phyloP scores from a whole-genome alignment of 768 basidiomycete genomes.

The Leccinum rimulosum region DNA sequence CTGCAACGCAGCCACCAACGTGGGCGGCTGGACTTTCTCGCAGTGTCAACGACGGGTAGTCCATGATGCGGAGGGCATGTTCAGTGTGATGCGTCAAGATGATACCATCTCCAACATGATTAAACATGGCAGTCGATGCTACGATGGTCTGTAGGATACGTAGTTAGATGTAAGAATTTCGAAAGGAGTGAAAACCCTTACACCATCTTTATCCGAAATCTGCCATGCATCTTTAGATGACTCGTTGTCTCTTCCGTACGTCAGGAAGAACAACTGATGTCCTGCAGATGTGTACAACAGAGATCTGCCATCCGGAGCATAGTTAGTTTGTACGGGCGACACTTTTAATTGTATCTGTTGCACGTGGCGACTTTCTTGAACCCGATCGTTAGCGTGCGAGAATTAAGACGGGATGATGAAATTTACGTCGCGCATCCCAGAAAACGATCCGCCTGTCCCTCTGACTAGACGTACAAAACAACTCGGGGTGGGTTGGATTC shows the following conservation, averaged over 20 bases:
- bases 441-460: conserved; percentile 74
- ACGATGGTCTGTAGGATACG: conserved; percentile 39
- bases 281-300: conserved; percentile 61
- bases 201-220: conserved; percentile 32
- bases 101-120: conserved; percentile 70
- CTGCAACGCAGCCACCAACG: conserved; percentile 74
- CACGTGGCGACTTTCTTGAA: conserved; percentile 63
- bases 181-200: not conserved
- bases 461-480: conserved; percentile 78
- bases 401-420: not conserved
- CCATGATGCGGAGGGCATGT: conserved; percentile 63
- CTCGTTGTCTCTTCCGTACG: conserved; percentile 50
- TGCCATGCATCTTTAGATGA: conserved; percentile 53
- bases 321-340: conserved; percentile 63
- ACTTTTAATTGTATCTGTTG: conserved; percentile 60
- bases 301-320: conserved; percentile 69
- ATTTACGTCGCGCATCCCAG: conserved; percentile 81
- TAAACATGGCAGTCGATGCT: conserved; percentile 69
- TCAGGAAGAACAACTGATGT: conserved; percentile 61
- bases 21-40: conserved; percentile 70
- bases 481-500: conserved; percentile 82
- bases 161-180: not conserved
- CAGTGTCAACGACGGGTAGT: conserved; percentile 60
- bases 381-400: conserved; percentile 7
- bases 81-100: conserved; percentile 64